Evolutionary conservation across 116 monocot species (phyloP), one percentile per base, ranked within the genome.

Genomic region (Iris pallida): DNA sequence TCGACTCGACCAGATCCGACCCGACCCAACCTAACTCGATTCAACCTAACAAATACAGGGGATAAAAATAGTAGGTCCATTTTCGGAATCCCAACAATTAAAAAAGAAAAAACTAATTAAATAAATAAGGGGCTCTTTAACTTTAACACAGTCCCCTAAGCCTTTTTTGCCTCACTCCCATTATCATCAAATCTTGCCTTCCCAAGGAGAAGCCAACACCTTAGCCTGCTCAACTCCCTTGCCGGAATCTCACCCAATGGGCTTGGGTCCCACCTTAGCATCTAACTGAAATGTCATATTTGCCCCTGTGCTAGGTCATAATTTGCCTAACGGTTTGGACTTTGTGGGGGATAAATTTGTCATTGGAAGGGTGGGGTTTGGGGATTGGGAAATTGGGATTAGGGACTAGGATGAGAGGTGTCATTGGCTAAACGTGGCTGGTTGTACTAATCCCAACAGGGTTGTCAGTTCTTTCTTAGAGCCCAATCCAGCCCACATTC

Each of bases 161-260:
- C 75, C 49, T 64, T 78, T 63, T 79, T 79, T 9, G 72, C 83
- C 88, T 75, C n/a, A 72, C 80, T 55, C 71, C 68, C 68, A 78
- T 73, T 88, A 69, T 76, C 73, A 89, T 85, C 80, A 79, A 82
- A 71, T 43, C 45, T 83, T 17, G 18, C 53, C 70, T 90, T 90
- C 81, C 90, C 79, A 52, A 84, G 51, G 73, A 57, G 14, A 19
- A 13, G 46, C 8, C 4, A 19, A 19, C 2, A 14, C 51, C 9
- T 5, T 1, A 9, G 42, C 46, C 46, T 16, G 52, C 46, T 56
- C 54, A 55, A 41, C 6, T n/a, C 30, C 42, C 45, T 42, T 72
- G 73, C 69, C 17, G 64, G 70, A 82, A 75, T 69, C 82, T 59
- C 9, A 46, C 47, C 65, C 18, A 66, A 61, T 66, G 49, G 73